phyloP scores from a whole-genome alignment of 164 flowering plant genomes.

The Vitis labrusca region DNA sequence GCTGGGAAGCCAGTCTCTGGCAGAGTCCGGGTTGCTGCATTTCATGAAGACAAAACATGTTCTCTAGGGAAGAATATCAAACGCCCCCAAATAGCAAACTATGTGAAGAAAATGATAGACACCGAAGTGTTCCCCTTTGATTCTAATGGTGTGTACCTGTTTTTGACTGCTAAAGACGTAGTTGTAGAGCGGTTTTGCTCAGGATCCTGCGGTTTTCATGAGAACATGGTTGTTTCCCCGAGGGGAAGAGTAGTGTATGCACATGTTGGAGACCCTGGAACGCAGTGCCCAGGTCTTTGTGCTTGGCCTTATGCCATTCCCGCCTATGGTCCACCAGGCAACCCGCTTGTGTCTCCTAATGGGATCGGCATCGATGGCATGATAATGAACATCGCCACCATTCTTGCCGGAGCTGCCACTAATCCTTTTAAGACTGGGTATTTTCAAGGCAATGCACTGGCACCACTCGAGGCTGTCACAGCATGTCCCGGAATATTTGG shows the following conservation, averaged over 20 bases:
- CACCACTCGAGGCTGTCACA: constrained; percentile 40
- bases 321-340: constrained; percentile 33
- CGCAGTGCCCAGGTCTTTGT: constrained; percentile 41
- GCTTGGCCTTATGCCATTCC: constrained; percentile 41
- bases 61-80: constrained; percentile 33
- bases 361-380: constrained; percentile 36
- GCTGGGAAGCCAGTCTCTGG: constrained; percentile 17
- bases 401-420: constrained; percentile 41
- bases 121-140: constrained; percentile 14
- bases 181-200: constrained; percentile 33
- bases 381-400: constrained; percentile 40
- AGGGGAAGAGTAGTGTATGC: constrained; percentile 24
- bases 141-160: constrained; percentile 22
- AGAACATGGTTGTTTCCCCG: neutral
- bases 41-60: constrained; percentile 9
- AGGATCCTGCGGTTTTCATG: constrained; percentile 37
- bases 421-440: constrained; percentile 39
- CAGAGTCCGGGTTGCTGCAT: constrained; percentile 16
- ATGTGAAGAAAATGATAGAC: constrained; percentile 14
- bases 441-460: constrained; percentile 33
- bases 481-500: constrained; percentile 44
- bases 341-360: constrained; percentile 34
- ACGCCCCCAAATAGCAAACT: constrained; percentile 20
- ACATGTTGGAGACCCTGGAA: constrained; percentile 30
- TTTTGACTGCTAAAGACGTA: constrained; percentile 29